These are phyloP conservation scores for Dioscorea alata DNA, from an alignment of 106 monocot species.

Conservation along the genomic window DNA sequence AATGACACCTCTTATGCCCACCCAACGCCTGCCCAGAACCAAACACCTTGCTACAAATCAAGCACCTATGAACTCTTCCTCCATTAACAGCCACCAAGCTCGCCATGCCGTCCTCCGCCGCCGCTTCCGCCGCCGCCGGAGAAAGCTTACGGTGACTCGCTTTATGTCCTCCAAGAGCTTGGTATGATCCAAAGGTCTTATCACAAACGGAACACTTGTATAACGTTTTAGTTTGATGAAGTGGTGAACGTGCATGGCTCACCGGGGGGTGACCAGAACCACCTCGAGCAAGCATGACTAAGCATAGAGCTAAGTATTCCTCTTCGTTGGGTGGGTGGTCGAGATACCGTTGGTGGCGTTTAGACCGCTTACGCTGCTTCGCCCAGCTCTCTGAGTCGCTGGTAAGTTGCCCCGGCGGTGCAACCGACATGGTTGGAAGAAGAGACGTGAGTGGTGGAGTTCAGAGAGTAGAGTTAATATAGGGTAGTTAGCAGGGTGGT, in stretches of 20 bases:
- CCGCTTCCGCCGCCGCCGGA: neutral
- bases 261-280: neutral
- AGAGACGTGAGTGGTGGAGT: too few species aligned
- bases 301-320: conserved; percentile 62
- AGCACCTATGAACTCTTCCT: conserved; percentile 27
- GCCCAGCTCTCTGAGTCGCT: too few species aligned
- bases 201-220: conserved; percentile 52
- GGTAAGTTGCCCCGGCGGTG: too few species aligned
- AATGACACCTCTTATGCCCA: conserved; percentile 65
- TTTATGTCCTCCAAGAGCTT: conserved; percentile 56
- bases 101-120: too few species aligned
- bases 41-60: conserved; percentile 36
- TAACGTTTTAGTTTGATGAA: neutral
- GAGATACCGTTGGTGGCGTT: conserved; percentile 12
- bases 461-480: too few species aligned
- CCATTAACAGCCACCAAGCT: neutral
- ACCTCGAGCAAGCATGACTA: conserved; percentile 63
- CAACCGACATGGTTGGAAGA: too few species aligned
- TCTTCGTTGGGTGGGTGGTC: conserved; percentile 38
- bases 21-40: conserved; percentile 55
- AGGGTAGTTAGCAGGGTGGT: too few species aligned
- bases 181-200: conserved; percentile 50
- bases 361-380: conserved; percentile 37
- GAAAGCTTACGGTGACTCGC: conserved; percentile 32
- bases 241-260: neutral